Evolutionary conservation across 441 rosid species (phyloP).

Genomic region (Mallotus repandus): DNA sequence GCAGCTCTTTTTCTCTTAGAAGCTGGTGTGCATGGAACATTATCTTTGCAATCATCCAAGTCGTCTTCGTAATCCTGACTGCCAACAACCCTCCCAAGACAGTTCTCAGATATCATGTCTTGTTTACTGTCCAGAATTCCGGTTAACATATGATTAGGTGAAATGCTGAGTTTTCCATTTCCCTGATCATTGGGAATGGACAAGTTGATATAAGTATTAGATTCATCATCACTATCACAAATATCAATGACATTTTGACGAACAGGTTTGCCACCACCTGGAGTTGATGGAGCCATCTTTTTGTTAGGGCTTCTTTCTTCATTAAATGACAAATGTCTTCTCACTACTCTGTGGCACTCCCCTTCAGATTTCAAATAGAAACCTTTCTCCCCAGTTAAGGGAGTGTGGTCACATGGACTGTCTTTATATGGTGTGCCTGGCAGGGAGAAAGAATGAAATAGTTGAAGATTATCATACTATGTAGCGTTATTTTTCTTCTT

Average conservation of each 20-base stretch:
- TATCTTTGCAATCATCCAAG: constrained; percentile 27
- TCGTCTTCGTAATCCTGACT: constrained; percentile 23
- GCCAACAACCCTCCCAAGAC: constrained; percentile 2
- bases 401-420: constrained; percentile 14
- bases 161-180: constrained; percentile 15
- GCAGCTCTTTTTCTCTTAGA: constrained; percentile 47
- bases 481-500: neutral
- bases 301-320: constrained; percentile 31
- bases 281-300: constrained; percentile 47
- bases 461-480: neutral
- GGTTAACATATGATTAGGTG: constrained; percentile 14
- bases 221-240: constrained; percentile 52
- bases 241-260: constrained; percentile 39
- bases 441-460: neutral
- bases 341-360: constrained; percentile 21
- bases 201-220: neutral
- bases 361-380: constrained; percentile 5
- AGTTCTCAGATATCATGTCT: constrained; percentile 12
- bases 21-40: constrained; percentile 23
- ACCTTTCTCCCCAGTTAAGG: constrained; percentile 16
- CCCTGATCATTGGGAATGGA: constrained; percentile 8
- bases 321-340: constrained; percentile 35
- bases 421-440: constrained; percentile 33
- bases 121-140: constrained; percentile 20
- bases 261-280: constrained; percentile 25